Evolutionary conservation across 129 eudicot genomes (phyloP), one percentile per base, ranked within the genome.

Genomic region (Scalesia atractyloides): DNA sequence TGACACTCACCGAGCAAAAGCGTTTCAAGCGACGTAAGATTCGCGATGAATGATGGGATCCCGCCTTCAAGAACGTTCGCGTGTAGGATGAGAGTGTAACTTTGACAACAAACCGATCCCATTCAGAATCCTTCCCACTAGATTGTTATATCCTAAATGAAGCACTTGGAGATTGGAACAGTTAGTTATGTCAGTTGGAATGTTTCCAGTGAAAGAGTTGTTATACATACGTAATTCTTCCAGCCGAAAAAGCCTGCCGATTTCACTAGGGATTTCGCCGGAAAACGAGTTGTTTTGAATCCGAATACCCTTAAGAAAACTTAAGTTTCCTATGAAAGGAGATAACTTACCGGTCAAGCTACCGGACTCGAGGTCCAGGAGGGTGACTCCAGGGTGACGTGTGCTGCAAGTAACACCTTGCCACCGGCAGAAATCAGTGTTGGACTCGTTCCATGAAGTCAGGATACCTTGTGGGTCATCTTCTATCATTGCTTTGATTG

Each of bases 321-420:
- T 82, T 12, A 82, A 49, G 11, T 82, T 82, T 73, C 86, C 86
- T 9, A 82, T 61, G 3, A 43, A 68, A 6, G 86, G 86, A 73
- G 82, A 77, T 30, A 82, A 43, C 3, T 59, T 15, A 16, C 86
- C 86, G 43, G n/a, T 9, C 33, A 78, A 52, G 33, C 77, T 51
- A 4, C 67, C 12, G 17, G 77, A 70, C 1, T 39, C 16, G 51
- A 78, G 76, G 7, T 70, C 57, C 24, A 78, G 36, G 44, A 33
- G 26, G 19, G 77, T 43, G 77, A 78, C 83, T 73, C 79, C 73
- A 20, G 22, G 70, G 75, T 34, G 79, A 15, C 78, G 83, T 0
- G 63, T 9, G 54, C 74, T 47, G 63, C 83, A 79, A 16, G 83
- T 64, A 36, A 79, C 69, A 57, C 82, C 78, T 72, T 7, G 44